A percentile compares a stretch with the other conserved stretches of the same genome.
phyloP scores from a whole-genome alignment of 2,329 filamentous ascomycete species.

The Lasiodiplodia sp. region DNA sequence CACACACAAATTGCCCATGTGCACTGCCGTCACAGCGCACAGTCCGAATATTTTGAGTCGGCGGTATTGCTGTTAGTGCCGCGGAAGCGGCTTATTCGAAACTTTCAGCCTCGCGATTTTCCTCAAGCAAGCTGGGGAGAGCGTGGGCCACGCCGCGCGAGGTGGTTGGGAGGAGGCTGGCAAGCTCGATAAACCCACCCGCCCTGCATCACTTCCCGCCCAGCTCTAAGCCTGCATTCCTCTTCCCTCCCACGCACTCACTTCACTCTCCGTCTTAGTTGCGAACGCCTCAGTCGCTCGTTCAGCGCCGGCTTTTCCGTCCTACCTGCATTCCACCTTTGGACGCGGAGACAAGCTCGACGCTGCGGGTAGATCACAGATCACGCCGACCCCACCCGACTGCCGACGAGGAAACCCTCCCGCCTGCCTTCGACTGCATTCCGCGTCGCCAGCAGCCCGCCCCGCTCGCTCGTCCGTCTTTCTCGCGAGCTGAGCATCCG shows the following conservation, averaged over 20 bases:
- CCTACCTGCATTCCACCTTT: background rate
- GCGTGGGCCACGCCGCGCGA: constrained; percentile 19
- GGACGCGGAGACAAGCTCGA: constrained; percentile 2
- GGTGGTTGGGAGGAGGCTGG: constrained; percentile 25
- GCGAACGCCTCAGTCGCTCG: constrained; percentile 25
- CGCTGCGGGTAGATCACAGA: constrained; percentile 15
- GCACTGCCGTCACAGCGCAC: background rate
- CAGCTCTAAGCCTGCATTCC: constrained; percentile 18
- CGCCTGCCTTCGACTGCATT: background rate
- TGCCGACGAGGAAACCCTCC: background rate
- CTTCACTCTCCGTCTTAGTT: constrained; percentile 2
- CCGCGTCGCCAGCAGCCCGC: constrained; percentile 6
- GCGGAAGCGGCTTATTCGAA: constrained; percentile 9
- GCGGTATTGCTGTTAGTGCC: background rate
- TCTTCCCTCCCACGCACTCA: constrained; percentile 12
- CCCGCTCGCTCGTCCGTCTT: constrained; percentile 8
- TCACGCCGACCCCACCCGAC: constrained; percentile 9
- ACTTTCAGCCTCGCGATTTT: constrained; percentile 20
- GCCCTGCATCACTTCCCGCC: constrained; percentile 12
- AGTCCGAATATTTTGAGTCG: constrained; percentile 7
- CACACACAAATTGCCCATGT: background rate
- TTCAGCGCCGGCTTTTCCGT: constrained; percentile 7
- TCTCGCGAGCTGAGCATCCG: constrained; percentile 4
- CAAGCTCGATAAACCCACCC: constrained; percentile 26
- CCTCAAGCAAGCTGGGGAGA: constrained; percentile 10